These are phyloP conservation scores for Leptodermis oblonga DNA, from an alignment of 257 asterid genomes.

Conservation along the genomic window DNA sequence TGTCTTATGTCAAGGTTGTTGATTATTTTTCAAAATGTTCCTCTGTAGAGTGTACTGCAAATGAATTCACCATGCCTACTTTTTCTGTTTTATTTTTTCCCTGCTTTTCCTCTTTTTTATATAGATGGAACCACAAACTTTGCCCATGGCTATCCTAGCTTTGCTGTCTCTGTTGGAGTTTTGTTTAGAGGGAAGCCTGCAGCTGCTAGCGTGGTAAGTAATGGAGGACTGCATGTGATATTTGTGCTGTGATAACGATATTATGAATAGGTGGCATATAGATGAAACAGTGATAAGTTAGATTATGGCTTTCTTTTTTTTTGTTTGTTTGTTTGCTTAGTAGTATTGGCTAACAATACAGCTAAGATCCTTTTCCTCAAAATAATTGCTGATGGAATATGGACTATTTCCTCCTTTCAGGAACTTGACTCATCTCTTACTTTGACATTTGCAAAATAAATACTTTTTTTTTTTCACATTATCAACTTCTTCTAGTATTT, in stretches of 20 bases:
- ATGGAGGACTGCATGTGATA: slow-evolving; percentile 8
- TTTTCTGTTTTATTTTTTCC: background rate
- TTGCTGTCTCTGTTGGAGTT: slow-evolving; percentile 90
- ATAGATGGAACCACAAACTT: slow-evolving; percentile 97
- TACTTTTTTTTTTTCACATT: no score
- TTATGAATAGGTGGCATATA: background rate
- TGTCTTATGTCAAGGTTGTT: background rate
- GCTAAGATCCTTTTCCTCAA: background rate
- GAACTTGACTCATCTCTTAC: background rate
- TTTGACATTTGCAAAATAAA: background rate
- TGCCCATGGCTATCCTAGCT: slow-evolving; percentile 97
- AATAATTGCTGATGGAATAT: background rate
- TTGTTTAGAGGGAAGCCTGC: slow-evolving; percentile 91
- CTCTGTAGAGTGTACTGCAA: background rate
- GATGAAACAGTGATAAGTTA: background rate
- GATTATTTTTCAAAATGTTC: slow-evolving; percentile 1
- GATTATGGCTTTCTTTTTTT: background rate
- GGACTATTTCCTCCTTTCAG: background rate
- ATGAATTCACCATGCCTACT: background rate
- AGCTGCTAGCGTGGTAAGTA: slow-evolving; percentile 86
- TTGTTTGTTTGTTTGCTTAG: background rate
- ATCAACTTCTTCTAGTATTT: background rate
- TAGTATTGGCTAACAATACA: background rate
- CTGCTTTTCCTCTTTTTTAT: background rate
- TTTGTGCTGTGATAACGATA: background rate